Conservation (phyloP, 208 protist species). For the Leishmania tropica region DNA sequence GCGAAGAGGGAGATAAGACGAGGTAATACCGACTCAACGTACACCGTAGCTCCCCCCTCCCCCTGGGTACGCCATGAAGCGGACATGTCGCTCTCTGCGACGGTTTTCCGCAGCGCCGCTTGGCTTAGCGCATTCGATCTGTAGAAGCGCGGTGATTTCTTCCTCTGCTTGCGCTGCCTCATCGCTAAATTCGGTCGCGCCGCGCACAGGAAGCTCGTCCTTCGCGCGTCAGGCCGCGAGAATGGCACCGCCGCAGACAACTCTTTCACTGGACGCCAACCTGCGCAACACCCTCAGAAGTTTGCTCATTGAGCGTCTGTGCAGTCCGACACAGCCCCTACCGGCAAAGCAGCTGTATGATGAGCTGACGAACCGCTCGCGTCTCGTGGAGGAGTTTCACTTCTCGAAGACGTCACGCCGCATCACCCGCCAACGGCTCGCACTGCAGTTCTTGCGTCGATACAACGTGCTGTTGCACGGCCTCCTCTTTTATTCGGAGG, state of each 20-base stretch:
- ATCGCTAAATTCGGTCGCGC: background rate
- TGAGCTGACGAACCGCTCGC: constrained; percentile 57
- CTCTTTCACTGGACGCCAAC: background rate
- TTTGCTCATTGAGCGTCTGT: constrained; percentile 54
- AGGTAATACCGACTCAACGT: background rate
- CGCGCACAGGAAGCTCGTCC: background rate
- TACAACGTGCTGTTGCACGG: constrained; percentile 91
- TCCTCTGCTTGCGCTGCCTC: background rate
- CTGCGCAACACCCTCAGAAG: background rate
- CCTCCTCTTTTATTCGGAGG: constrained; percentile 72
- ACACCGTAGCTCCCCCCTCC: background rate
- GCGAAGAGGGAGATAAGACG: background rate
- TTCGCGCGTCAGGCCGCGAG: background rate
- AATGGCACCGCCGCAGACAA: background rate
- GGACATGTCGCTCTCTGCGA: background rate
- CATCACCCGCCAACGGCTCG: constrained; percentile 42
- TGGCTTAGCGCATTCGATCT: background rate
- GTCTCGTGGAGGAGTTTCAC: constrained; percentile 76
- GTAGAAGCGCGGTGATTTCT: background rate
- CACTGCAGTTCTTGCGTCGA: constrained; percentile 73
- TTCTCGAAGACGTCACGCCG: constrained; percentile 54
- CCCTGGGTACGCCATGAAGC: background rate
- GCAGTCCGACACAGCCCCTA: constrained; percentile 55
- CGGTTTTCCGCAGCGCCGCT: background rate
- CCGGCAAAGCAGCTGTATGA: constrained; percentile 58